Conservation (phyloP, 345 rosid species). For the Erodium maritimum region DNA sequence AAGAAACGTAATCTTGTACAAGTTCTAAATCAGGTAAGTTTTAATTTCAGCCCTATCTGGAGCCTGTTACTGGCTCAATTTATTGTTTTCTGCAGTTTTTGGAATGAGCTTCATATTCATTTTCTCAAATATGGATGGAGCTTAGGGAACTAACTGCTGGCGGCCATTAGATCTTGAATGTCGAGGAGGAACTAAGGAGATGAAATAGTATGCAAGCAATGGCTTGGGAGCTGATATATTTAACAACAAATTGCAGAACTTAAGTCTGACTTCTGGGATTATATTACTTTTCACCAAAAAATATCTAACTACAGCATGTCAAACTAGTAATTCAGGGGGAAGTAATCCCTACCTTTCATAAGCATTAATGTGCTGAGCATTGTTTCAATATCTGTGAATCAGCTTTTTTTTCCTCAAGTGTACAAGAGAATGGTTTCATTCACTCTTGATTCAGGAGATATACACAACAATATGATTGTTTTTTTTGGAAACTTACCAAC, state of each 20-base stretch:
- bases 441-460: too few species aligned
- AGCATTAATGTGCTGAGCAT: too few species aligned
- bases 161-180: slow-evolving; percentile 52
- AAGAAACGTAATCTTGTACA: slow-evolving; percentile 84
- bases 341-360: too few species aligned
- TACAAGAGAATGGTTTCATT: too few species aligned
- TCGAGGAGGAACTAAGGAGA: slow-evolving; percentile 85
- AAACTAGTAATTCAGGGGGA: background rate
- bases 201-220: slow-evolving; percentile 36
- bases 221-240: slow-evolving; percentile 7
- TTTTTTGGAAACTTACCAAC: too few species aligned
- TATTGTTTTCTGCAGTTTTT: background rate
- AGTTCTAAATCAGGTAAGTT: slow-evolving; percentile 68
- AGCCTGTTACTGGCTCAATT: background rate
- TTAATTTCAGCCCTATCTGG: too few species aligned
- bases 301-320: background rate
- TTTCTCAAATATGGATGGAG: background rate
- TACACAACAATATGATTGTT: too few species aligned
- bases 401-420: too few species aligned
- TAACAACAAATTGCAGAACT: too few species aligned
- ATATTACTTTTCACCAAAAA: background rate
- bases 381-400: too few species aligned
- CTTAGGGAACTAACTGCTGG: slow-evolving; percentile 1
- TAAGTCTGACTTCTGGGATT: background rate
- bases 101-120: background rate